These are phyloP conservation scores for Sporisorium scitamineum DNA, from an alignment of 1,284 basidiomycete species.

Conservation along the genomic window DNA sequence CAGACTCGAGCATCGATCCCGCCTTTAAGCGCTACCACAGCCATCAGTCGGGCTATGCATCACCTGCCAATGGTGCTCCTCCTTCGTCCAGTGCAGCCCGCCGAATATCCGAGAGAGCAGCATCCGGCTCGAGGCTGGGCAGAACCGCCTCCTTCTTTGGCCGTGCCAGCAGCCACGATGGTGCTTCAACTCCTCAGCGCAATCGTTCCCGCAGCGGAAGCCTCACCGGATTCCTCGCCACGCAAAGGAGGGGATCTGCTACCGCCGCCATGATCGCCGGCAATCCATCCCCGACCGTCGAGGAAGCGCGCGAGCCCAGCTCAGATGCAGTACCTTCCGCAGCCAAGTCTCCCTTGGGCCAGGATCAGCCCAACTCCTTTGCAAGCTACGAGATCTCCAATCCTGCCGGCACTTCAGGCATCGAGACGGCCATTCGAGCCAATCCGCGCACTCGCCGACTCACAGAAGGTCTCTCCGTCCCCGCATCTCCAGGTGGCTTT, in stretches of 20 bases:
- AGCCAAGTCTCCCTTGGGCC: conserved; percentile 11
- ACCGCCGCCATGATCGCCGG: conserved; percentile 20
- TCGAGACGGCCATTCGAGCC: conserved; percentile 39
- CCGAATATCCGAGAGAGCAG: conserved; percentile 9
- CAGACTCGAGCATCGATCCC: conserved; percentile 13
- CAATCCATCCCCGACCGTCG: conserved; percentile 22
- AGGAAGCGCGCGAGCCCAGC: conserved; percentile 16
- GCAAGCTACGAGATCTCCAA: conserved; percentile 35
- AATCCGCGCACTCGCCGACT: conserved; percentile 38
- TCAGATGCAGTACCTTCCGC: background rate
- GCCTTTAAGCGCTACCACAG: conserved; percentile 34
- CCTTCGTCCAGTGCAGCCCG: conserved; percentile 12
- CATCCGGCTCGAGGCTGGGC: conserved; percentile 15
- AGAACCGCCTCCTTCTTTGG: conserved; percentile 43
- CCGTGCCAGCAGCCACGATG: conserved; percentile 51
- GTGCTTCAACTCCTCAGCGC: conserved; percentile 30
- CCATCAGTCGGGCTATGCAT: conserved; percentile 10
- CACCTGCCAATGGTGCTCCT: background rate
- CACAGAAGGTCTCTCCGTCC: conserved; percentile 34
- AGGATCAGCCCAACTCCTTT: conserved; percentile 13
- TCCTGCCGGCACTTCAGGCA: conserved; percentile 16
- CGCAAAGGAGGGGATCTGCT: conserved; percentile 34
- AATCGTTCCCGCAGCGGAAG: conserved; percentile 48
- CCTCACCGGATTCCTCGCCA: conserved; percentile 31
- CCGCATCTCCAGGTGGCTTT: conserved; percentile 38